Percentiles rank a stretch among this genome's conserved stretches.
Evolutionary conservation across 1,284 basidiomycete species (phyloP).

Genomic region (Flammula alnicola): DNA sequence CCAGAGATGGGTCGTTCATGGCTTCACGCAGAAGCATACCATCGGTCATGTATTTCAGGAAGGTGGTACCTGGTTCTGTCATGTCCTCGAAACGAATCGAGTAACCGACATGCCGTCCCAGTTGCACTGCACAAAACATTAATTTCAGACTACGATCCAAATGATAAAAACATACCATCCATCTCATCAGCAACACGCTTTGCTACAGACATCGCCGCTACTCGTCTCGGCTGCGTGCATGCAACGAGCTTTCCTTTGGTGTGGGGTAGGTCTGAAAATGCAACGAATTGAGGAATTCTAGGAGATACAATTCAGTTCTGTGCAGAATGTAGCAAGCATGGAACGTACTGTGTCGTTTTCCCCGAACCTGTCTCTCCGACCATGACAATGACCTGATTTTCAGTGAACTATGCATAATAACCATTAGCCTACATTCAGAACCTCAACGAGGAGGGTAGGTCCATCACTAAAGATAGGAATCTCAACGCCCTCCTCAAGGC

Average conservation of each 20-base stretch:
- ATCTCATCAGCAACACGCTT: slow-evolving; percentile 99
- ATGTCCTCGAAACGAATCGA: slow-evolving; percentile 99
- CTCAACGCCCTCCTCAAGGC: slow-evolving; percentile 44
- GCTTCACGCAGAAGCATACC: slow-evolving; percentile 98
- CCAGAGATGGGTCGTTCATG: slow-evolving; percentile 92
- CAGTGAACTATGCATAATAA: slow-evolving; percentile 68
- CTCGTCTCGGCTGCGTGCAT: slow-evolving; percentile 96
- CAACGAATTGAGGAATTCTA: slow-evolving; percentile 94
- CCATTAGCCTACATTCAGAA: slow-evolving; percentile 24
- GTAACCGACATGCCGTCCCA: slow-evolving; percentile 96
- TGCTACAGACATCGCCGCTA: slow-evolving; percentile 97
- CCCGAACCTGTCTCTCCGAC: slow-evolving; percentile 98
- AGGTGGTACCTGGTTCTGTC: slow-evolving; percentile 90
- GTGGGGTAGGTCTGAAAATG: slow-evolving; percentile 91
- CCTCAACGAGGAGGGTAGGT: slow-evolving; percentile 22
- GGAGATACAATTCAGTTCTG: slow-evolving; percentile 16
- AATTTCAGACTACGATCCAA: background rate
- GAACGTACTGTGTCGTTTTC: slow-evolving; percentile 92
- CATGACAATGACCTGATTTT: slow-evolving; percentile 93
- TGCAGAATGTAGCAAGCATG: slow-evolving; percentile 5
- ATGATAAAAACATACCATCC: slow-evolving; percentile 69
- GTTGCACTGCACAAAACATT: slow-evolving; percentile 60
- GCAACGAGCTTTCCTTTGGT: slow-evolving; percentile 90
- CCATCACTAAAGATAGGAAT: slow-evolving; percentile 40
- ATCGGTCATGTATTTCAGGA: slow-evolving; percentile 99